These are phyloP conservation scores for Paxillus ammoniavirescens DNA, from an alignment of 768 basidiomycete species.

Conservation along the genomic window DNA sequence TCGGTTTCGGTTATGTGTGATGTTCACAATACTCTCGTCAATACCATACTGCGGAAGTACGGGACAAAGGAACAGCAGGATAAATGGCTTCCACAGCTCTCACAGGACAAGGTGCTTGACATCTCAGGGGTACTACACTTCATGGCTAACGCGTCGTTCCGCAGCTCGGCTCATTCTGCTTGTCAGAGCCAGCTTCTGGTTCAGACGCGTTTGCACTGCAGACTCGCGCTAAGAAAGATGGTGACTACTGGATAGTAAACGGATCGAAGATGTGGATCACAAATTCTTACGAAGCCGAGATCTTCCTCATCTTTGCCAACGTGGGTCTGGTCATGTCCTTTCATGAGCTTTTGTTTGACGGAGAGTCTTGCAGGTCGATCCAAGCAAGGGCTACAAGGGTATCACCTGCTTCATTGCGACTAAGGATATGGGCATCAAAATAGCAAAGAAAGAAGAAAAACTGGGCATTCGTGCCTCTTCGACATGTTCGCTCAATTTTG, in stretches of 20 bases:
- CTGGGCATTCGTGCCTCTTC: constrained; percentile 95
- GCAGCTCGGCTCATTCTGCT: constrained; percentile 93
- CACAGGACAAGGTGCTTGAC: constrained; percentile 64
- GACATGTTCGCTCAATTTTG: constrained; percentile 92
- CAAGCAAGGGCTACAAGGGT: constrained; percentile 95
- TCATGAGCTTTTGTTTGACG: background rate
- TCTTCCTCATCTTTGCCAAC: constrained; percentile 94
- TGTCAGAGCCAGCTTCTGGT: constrained; percentile 90
- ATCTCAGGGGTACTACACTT: background rate
- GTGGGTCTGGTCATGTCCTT: constrained; percentile 40
- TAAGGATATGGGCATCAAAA: constrained; percentile 94
- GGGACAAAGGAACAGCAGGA: constrained; percentile 82
- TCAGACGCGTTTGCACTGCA: constrained; percentile 97
- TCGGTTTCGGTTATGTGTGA: constrained; percentile 96
- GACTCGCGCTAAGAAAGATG: constrained; percentile 87
- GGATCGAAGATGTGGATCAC: constrained; percentile 99
- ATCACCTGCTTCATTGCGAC: constrained; percentile 97
- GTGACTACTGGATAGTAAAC: constrained; percentile 82
- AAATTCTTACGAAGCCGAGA: constrained; percentile 88
- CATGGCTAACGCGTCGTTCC: background rate
- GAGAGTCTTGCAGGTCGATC: constrained; percentile 56
- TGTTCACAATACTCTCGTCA: constrained; percentile 98
- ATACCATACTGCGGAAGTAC: constrained; percentile 88
- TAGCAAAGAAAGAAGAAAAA: constrained; percentile 99
- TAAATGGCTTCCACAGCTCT: constrained; percentile 83